Conservation (phyloP, 2,329 filamentous ascomycete genomes). For the Sphaceloma murrayae region DNA sequence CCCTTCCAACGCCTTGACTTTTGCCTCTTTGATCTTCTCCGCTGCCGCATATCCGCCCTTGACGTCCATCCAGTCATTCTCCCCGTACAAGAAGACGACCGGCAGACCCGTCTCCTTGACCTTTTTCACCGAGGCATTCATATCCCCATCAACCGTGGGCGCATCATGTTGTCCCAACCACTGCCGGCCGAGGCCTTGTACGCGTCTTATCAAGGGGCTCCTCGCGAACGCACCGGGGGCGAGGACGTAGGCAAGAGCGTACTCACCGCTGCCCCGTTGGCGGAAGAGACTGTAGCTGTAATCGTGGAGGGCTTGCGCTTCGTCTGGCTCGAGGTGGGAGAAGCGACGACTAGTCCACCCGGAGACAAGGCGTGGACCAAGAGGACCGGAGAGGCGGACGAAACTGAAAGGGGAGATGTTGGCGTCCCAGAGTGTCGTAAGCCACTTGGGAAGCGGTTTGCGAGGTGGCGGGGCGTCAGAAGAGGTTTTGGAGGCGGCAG, state of each 20-base stretch:
- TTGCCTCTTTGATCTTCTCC: conserved; percentile 10
- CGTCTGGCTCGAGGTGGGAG: conserved; percentile 69
- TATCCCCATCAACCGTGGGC: conserved; percentile 22
- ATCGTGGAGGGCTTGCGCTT: conserved; percentile 77
- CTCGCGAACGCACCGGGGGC: conserved; percentile 89
- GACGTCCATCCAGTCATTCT: conserved; percentile 98
- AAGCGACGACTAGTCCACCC: conserved; percentile 93
- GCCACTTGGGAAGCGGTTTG: conserved; percentile 67
- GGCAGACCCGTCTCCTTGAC: conserved; percentile 54
- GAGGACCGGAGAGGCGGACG: conserved; percentile 75
- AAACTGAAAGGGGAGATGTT: conserved; percentile 93
- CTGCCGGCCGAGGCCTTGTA: conserved; percentile 79
- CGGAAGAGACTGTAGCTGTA: conserved; percentile 94
- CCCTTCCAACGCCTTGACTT: background rate
- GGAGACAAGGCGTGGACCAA: conserved; percentile 84
- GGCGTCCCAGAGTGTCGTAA: conserved; percentile 90
- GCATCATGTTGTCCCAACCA: conserved; percentile 29
- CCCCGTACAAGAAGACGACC: conserved; percentile 89
- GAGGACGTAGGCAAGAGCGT: conserved; percentile 82
- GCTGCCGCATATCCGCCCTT: conserved; percentile 59
- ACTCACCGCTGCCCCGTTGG: conserved; percentile 85
- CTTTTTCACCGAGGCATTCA: background rate
- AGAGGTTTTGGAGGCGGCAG: conserved; percentile 48
- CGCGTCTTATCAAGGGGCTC: conserved; percentile 74
- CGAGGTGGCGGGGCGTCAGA: conserved; percentile 41